Evolutionary conservation across 1,139 yeast genomes (phyloP), one percentile per base, ranked within the genome.

Genomic region (Taphrina deformans): DNA sequence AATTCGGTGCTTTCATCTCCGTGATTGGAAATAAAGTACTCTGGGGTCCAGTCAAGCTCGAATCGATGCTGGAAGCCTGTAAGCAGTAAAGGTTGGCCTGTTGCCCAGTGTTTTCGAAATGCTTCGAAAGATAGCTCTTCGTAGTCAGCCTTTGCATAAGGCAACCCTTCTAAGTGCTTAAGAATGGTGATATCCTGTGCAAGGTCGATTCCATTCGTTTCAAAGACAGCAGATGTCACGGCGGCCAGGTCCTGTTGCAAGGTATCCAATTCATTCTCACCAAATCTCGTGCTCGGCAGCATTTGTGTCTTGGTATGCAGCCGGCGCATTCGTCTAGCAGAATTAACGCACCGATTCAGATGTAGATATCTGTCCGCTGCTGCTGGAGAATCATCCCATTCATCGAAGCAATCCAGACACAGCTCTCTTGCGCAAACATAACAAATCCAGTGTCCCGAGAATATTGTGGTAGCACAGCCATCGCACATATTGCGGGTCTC

Each of bases 381-480:
- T 10, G 46, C 59, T 10, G 21, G 45, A 10, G 35, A 26, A 12
- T 27, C 63, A 26, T 41, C 46, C 70, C 70, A 68, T 33, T 65
- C 67, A 18, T 55, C 56, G 40, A 31, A 60, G 59, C 70, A 68
- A 12, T 67, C 68, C 23, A 67, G 24, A 33, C 70, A 68, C 63
- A 68, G 53, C 26, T 68, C 69, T 31, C 64, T 58, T 14, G 68
- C 70, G 41, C 70, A 68, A 59, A 40, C 60, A 55, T 65, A 68
- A 50, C 70, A 68, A 63, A 67, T 63, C 51, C 40, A 63, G 14
- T 67, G 52, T 2, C 69, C 69, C 1, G 68, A 59, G 52, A 68
- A 68, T 44, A 68, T 26, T 12, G 65, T 56, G 7, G 67, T 62
- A 12, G 67, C 65, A 61, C 70, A 68, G 10, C 66, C 63, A 44